A percentile compares a stretch with the other conserved stretches of the same genome.
These are phyloP conservation scores for Leccinum boreale DNA, from an alignment of 768 basidiomycete species.

Conservation along the genomic window DNA sequence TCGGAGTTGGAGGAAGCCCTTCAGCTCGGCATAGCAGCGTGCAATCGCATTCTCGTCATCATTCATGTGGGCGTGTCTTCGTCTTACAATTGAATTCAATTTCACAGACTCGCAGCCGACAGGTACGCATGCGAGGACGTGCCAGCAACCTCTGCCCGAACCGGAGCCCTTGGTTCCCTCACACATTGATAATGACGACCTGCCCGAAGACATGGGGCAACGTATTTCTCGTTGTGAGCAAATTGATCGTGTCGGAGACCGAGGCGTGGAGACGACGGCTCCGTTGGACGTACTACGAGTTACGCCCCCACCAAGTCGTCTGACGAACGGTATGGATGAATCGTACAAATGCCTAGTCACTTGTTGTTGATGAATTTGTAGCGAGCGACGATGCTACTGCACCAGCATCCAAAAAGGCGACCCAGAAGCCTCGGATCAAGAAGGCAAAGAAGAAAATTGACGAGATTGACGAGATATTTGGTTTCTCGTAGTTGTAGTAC, in stretches of 20 bases:
- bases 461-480: slow-evolving; percentile 28
- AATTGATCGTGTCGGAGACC: background rate
- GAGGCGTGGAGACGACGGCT: background rate
- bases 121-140: background rate
- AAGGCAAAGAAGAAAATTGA: slow-evolving; percentile 20
- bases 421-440: slow-evolving; percentile 11
- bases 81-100: background rate
- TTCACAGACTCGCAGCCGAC: slow-evolving; percentile 18
- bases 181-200: background rate
- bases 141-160: background rate
- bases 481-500: slow-evolving; percentile 12
- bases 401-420: background rate
- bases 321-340: slow-evolving; percentile 6
- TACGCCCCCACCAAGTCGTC: background rate
- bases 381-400: background rate
- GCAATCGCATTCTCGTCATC: slow-evolving; percentile 26
- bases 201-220: slow-evolving; percentile 16
- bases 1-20: slow-evolving; percentile 43
- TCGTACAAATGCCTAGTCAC: background rate
- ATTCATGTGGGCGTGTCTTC: slow-evolving; percentile 31
- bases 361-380: slow-evolving; percentile 5
- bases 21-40: slow-evolving; percentile 24
- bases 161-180: background rate
- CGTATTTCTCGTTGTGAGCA: slow-evolving; percentile 6
- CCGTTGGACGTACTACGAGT: background rate